Conservation (phyloP, 2,329 filamentous ascomycete species). For the Ophiobolus disseminans region DNA sequence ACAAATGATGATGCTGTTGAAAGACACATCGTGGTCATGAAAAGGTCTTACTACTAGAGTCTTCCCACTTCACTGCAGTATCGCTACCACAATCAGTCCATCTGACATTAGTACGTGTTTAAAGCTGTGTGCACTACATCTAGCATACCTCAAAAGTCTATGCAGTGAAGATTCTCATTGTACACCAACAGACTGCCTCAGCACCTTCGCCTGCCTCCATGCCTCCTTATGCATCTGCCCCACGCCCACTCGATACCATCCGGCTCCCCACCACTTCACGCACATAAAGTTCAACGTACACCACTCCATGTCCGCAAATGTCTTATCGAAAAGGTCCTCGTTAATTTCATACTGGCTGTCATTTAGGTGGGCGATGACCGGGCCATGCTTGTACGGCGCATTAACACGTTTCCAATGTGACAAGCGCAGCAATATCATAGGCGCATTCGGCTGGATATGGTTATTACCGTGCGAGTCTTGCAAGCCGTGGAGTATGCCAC, state of each 20-base stretch:
- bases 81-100: no score
- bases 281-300: slow-evolving; percentile 7
- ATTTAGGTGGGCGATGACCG: slow-evolving; percentile 4
- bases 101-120: no score
- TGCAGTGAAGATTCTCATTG: background rate
- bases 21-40: no score
- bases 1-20: no score
- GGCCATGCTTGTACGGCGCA: background rate
- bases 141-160: no score
- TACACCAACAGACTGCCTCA: background rate
- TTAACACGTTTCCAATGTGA: slow-evolving; percentile 3
- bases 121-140: no score
- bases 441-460: background rate
- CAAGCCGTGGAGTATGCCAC: slow-evolving; percentile 3
- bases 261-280: background rate
- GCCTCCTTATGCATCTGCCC: slow-evolving; percentile 8
- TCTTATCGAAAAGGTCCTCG: slow-evolving; percentile 3
- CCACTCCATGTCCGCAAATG: slow-evolving; percentile 5
- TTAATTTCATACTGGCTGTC: background rate
- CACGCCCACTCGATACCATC: slow-evolving; percentile 2
- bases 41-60: no score
- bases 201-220: background rate
- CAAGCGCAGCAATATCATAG: background rate
- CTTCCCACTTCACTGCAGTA: no score
- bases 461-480: background rate